Evolutionary conservation across 257 asterid species (phyloP).

Genomic region (Jaltomata sinuosa): DNA sequence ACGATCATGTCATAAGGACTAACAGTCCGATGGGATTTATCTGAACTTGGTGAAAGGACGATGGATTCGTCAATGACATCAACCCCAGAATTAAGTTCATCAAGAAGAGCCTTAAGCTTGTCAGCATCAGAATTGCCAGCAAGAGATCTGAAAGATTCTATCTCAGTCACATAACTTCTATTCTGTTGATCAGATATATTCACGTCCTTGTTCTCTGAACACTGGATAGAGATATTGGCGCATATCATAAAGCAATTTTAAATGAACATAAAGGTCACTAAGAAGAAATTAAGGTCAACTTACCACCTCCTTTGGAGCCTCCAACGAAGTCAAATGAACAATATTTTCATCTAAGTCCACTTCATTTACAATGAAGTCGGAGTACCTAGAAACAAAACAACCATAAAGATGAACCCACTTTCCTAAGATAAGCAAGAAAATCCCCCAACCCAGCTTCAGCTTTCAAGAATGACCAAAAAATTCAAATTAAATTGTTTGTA

Average conservation of each 20-base stretch:
- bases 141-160: slow-evolving; percentile 67
- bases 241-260: not conserved
- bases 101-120: slow-evolving; percentile 40
- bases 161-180: slow-evolving; percentile 46
- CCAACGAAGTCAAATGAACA: slow-evolving; percentile 70
- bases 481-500: not conserved
- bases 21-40: slow-evolving; percentile 80
- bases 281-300: not conserved
- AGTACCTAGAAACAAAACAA: slow-evolving; percentile 45
- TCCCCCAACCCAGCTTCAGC: not conserved
- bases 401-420: not conserved
- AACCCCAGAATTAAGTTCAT: slow-evolving; percentile 41
- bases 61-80: slow-evolving; percentile 36
- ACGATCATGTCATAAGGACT: slow-evolving; percentile 9
- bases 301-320: slow-evolving; percentile 62
- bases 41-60: slow-evolving; percentile 72
- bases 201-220: slow-evolving; percentile 44
- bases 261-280: not conserved
- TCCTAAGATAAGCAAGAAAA: not conserved
- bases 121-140: slow-evolving; percentile 69
- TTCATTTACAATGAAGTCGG: slow-evolving; percentile 94
- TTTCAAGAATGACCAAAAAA: not conserved
- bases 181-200: slow-evolving; percentile 34
- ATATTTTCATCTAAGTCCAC: slow-evolving; percentile 78
- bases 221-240: slow-evolving; percentile 24